Evolutionary conservation across 2,329 filamentous ascomycete genomes (phyloP).

Genomic region (Hirsutella minnesotensis): DNA sequence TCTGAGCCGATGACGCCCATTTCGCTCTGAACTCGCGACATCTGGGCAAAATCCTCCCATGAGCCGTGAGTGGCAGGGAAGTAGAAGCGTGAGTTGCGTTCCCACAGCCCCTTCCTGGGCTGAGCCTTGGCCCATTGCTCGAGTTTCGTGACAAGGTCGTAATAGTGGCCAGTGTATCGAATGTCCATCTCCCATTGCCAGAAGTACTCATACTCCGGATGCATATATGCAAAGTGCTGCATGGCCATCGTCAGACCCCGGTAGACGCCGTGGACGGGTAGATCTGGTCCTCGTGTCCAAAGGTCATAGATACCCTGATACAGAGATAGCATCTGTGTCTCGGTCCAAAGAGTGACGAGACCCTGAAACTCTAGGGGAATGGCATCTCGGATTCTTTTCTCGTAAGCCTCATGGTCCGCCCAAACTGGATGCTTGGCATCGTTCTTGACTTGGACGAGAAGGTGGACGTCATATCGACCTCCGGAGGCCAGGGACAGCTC

Average conservation of each 20-base stretch:
- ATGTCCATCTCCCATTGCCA: slow-evolving; percentile 97
- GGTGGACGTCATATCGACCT: slow-evolving; percentile 75
- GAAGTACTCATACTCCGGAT: slow-evolving; percentile 82
- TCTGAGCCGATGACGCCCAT: slow-evolving; percentile 53
- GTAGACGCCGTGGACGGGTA: slow-evolving; percentile 85
- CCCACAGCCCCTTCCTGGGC: slow-evolving; percentile 71
- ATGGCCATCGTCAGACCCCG: slow-evolving; percentile 88
- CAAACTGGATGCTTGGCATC: slow-evolving; percentile 66
- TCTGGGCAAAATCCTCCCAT: slow-evolving; percentile 67
- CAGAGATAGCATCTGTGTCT: slow-evolving; percentile 80
- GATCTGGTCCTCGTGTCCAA: slow-evolving; percentile 49
- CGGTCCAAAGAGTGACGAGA: slow-evolving; percentile 85
- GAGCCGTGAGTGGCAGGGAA: slow-evolving; percentile 62
- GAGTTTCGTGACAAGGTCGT: slow-evolving; percentile 58
- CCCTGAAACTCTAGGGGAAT: slow-evolving; percentile 79
- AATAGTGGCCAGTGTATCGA: slow-evolving; percentile 81
- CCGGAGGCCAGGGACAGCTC: slow-evolving; percentile 73
- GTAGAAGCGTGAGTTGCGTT: slow-evolving; percentile 68
- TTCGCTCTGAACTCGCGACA: slow-evolving; percentile 64
- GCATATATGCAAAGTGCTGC: slow-evolving; percentile 80
- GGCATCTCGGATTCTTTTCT: slow-evolving; percentile 51
- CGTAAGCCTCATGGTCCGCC: slow-evolving; percentile 60
- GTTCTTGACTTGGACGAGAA: slow-evolving; percentile 74
- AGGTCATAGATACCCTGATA: slow-evolving; percentile 82
- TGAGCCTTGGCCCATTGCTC: slow-evolving; percentile 59